A percentile compares a stretch with the other conserved stretches of the same genome.
phyloP scores from a whole-genome alignment of 305 asterid genomes.

The Fraxinus albicans region DNA sequence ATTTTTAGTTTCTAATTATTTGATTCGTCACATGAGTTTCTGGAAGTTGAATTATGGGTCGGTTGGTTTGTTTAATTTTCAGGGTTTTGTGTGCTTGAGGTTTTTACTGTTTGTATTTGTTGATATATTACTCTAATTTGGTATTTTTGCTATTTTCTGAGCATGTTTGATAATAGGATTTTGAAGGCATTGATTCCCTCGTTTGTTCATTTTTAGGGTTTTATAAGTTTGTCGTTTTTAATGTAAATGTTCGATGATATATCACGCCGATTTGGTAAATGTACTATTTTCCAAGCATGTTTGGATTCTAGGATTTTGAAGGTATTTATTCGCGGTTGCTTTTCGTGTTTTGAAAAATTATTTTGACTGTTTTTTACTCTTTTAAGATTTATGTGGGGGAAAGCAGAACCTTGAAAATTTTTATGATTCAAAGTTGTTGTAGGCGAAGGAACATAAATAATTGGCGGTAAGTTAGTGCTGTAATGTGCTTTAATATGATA shows the following conservation, averaged over 20 bases:
- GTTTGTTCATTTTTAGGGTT: constrained; percentile 24
- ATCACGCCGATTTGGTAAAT: neutral
- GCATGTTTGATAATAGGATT: neutral
- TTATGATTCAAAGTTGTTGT: neutral
- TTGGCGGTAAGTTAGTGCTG: neutral
- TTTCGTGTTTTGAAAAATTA: neutral
- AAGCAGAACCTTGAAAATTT: neutral
- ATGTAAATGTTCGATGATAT: neutral
- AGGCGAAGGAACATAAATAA: neutral
- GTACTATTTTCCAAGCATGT: neutral
- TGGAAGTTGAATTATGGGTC: constrained; percentile 12
- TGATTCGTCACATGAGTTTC: neutral
- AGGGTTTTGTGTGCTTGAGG: constrained; percentile 27
- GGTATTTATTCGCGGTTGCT: neutral
- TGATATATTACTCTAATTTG: neutral
- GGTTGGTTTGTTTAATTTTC: constrained; percentile 1
- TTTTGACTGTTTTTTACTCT: neutral
- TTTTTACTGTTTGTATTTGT: constrained; percentile 1
- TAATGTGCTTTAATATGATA: neutral
- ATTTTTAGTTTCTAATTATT: neutral
- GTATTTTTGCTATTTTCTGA: neutral
- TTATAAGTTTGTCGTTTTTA: constrained; percentile 11
- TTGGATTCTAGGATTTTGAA: neutral
- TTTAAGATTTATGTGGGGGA: constrained; percentile 10
- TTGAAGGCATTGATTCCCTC: neutral